These are phyloP conservation scores for Pharus latifolius DNA, from an alignment of 176 grass and related monocot species.

Conservation along the genomic window DNA sequence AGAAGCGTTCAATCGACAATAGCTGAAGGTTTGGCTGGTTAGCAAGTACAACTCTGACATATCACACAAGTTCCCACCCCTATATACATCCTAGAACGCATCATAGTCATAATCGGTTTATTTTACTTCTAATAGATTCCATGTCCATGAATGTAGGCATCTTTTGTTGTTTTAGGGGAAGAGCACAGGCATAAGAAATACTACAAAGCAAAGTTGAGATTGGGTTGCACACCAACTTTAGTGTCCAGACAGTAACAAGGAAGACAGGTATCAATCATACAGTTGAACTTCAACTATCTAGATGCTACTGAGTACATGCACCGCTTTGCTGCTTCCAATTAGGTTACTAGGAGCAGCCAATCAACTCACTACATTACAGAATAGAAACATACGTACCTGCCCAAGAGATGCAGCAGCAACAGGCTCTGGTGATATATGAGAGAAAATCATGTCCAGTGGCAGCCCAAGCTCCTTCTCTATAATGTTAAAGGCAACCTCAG, in stretches of 20 bases:
- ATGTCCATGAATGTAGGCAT: background rate
- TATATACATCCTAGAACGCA: background rate
- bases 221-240: background rate
- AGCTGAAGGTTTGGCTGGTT: background rate
- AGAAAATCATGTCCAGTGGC: conserved; percentile 75
- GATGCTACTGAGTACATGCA: background rate
- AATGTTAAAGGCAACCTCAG: conserved; percentile 77
- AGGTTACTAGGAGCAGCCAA: background rate
- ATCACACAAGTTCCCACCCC: background rate
- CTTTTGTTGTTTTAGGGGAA: background rate
- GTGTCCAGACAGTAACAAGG: background rate
- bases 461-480: conserved; percentile 80
- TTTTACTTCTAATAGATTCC: background rate
- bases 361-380: background rate
- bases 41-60: background rate
- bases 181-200: background rate
- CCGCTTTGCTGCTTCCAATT: background rate
- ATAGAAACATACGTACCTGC: conserved; percentile 39
- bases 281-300: background rate
- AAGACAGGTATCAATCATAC: background rate
- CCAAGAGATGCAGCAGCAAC: conserved; percentile 91
- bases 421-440: conserved; percentile 78
- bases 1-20: background rate
- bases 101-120: background rate
- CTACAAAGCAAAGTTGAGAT: no score